A percentile compares a stretch with the other conserved stretches of the same genome.
phyloP scores from a whole-genome alignment of 495 filamentous ascomycete genomes.

The Podospora bellae-mahoneyi region DNA sequence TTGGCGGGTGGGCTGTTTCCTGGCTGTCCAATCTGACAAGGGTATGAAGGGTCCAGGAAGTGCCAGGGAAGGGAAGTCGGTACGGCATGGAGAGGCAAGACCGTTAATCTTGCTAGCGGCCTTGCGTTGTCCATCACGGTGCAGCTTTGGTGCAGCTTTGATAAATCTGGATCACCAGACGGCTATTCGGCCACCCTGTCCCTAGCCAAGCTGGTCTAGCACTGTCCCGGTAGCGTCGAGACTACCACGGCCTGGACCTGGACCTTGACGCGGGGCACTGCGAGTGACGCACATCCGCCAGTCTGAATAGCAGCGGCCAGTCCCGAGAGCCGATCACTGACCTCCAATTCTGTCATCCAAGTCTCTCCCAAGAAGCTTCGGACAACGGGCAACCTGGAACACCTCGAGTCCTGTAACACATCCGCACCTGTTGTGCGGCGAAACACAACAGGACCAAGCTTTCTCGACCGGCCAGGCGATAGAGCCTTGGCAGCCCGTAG shows the following conservation, averaged over 20 bases:
- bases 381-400: neutral
- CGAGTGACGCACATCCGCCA: constrained; percentile 4
- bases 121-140: neutral
- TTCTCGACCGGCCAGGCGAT: constrained; percentile 21
- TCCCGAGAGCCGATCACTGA: constrained; percentile 5
- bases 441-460: constrained; percentile 35
- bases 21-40: constrained; percentile 12
- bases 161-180: constrained; percentile 2
- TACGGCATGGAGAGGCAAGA: neutral
- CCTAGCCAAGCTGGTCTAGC: neutral
- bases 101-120: neutral
- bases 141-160: neutral
- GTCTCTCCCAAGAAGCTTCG: neutral
- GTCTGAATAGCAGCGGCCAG: constrained; percentile 4
- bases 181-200: neutral
- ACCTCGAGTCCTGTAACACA: constrained; percentile 10
- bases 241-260: neutral
- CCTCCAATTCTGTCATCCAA: neutral
- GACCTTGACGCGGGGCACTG: neutral
- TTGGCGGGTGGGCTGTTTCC: constrained; percentile 26
- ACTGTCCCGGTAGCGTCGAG: neutral
- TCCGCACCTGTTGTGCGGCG: constrained; percentile 15
- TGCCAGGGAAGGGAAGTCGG: neutral
- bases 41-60: neutral
- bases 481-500: constrained; percentile 22